Conservation (phyloP, 139 green algal genomes). For the Chloropicon primus region DNA sequence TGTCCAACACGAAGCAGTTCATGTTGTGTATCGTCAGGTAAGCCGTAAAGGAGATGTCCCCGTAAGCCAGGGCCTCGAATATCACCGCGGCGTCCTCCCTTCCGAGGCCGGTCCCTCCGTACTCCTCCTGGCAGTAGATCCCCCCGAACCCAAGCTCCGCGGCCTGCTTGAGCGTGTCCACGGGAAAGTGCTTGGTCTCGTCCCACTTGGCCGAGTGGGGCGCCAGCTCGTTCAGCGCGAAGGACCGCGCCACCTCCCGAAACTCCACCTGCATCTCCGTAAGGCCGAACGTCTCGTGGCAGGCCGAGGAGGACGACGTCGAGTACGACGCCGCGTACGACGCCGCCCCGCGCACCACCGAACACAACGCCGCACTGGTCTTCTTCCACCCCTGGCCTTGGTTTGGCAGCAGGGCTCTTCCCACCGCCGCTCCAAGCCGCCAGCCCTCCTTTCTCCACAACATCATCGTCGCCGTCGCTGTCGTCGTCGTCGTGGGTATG, state of each 20-base stretch:
- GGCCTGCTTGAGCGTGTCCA: constrained; percentile 34
- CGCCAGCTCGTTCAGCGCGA: constrained; percentile 35
- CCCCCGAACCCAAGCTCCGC: constrained; percentile 55
- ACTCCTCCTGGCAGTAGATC: constrained; percentile 39
- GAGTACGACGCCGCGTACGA: too few relatives aligned
- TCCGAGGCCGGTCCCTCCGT: constrained; percentile 19
- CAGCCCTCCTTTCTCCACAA: too few relatives aligned
- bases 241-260: constrained; percentile 28
- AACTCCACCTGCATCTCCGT: constrained; percentile 29
- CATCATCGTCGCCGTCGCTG: too few relatives aligned
- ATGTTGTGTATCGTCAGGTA: constrained; percentile 86
- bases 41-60: constrained; percentile 48
- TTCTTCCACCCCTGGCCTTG: too few relatives aligned
- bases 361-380: too few relatives aligned
- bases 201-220: constrained; percentile 48
- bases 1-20: constrained; percentile 37
- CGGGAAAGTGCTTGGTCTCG: constrained; percentile 41
- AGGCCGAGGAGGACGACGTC: too few relatives aligned
- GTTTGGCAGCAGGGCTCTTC: too few relatives aligned
- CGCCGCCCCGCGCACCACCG: too few relatives aligned
- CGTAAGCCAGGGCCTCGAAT: constrained; percentile 61
- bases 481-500: too few relatives aligned
- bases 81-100: constrained; percentile 52
- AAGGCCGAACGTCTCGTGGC: constrained; percentile 4
- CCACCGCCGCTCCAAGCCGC: too few relatives aligned